Evolutionary conservation across 495 filamentous ascomycete species (phyloP), one percentile per base, ranked within the genome.

Genomic region (Annulohypoxylon moriforme): DNA sequence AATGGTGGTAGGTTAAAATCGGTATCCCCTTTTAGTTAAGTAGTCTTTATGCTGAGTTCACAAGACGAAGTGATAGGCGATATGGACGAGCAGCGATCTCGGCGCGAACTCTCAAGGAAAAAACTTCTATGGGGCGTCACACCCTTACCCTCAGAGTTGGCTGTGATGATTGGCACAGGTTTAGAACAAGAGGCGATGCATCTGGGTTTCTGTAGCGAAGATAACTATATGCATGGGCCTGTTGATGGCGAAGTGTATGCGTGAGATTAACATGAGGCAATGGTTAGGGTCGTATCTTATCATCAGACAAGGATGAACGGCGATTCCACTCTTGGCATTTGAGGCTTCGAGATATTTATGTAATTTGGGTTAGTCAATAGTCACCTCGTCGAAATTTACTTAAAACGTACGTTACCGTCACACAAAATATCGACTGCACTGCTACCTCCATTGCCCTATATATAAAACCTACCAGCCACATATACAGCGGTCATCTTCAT

Each of bases 41-140:
- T 13, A n/a, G n/a, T n/a, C n/a, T n/a, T n/a, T 1, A 2, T n/a
- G 2, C 36, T 52, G 27, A 52, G 13, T 52, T 33, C 24, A 55
- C 13, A 16, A 55, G 13, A 16, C 16, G 22, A 25, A 44, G 57
- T 46, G 10, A 11, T 33, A 25, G 27, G 24, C n/a, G 11, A 46
- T 24, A 27, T 14, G 11, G n/a, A 33, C 20, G 36, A 16, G n/a
- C 38, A 47, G 5, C 9, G 4, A 16, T 4, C 25, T 14, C 24
- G 31, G 25, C 36, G 25, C 1, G 27, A 46, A 31, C 36, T 60
- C 22, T 60, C 57, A 2, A 60, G 14, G 38, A 29, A 22, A 6
- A 60, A 60, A 34, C 38, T 60, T 31, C 31, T 40, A 47, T 60
- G 57, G 57, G 57, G 57, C 22, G 38, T 60, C 9, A 20, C 40